phyloP scores from a whole-genome alignment of 2,329 filamentous ascomycete species.

The Parascedosporium putredinis region DNA sequence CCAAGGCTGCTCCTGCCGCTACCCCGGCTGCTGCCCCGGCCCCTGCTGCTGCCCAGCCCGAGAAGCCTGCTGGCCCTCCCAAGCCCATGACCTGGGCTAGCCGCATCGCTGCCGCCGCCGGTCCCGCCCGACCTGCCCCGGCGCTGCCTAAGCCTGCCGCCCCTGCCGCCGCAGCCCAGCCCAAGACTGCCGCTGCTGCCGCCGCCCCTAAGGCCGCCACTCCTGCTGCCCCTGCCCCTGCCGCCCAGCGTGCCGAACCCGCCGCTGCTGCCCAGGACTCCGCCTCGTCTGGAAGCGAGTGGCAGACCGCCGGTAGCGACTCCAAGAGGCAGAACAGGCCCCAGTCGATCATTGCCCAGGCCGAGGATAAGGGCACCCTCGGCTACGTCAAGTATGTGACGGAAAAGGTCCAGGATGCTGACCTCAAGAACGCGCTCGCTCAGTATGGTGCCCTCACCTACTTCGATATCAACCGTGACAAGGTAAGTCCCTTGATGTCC shows the following conservation, averaged over 20 bases:
- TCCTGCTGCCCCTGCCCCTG: conserved; percentile 26
- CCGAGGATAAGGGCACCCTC: conserved; percentile 67
- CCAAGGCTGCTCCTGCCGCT: conserved; percentile 31
- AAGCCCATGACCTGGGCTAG: conserved; percentile 71
- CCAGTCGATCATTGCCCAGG: conserved; percentile 49
- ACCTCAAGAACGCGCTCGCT: conserved; percentile 60
- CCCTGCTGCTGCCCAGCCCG: conserved; percentile 37
- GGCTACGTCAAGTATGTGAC: conserved; percentile 96
- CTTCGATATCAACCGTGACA: conserved; percentile 70
- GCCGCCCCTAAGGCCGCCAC: conserved; percentile 26
- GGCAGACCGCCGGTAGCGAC: conserved; percentile 81
- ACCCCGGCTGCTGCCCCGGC: conserved; percentile 33
- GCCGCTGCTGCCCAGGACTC: conserved; percentile 28
- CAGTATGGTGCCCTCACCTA: conserved; percentile 62
- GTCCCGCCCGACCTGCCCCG: conserved; percentile 37
- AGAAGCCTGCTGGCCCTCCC: conserved; percentile 36
- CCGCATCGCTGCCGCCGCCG: conserved; percentile 49
- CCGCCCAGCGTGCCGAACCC: conserved; percentile 18
- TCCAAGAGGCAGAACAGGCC: conserved; percentile 74
- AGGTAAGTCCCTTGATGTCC: conserved; percentile 46
- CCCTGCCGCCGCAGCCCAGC: conserved; percentile 30
- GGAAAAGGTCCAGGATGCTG: conserved; percentile 69
- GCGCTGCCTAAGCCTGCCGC: conserved; percentile 40
- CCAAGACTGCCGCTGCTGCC: conserved; percentile 34
- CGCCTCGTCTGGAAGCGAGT: conserved; percentile 46